Base-by-base conservation (phyloP, 352 stramenopile species). In the Globisporangium paddicum region DNA sequence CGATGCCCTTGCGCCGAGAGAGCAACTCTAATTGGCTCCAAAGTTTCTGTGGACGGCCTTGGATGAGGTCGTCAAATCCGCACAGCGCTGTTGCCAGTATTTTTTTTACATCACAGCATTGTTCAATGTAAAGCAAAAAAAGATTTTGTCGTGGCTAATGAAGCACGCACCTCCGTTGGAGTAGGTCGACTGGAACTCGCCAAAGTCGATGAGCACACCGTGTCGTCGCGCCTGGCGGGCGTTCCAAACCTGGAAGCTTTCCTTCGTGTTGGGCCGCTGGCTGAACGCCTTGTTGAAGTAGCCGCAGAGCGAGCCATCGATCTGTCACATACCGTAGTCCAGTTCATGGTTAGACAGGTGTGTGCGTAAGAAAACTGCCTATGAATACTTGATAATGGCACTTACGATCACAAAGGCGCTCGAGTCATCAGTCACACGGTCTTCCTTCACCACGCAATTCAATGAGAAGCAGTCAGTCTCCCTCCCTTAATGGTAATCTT, bases 231-330 rank as follows among this genome's bases (percentile, higher is more conserved):
- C 64, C 37, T 83, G 78, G 8, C 66, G 66, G 2, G 63, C 67
- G 21, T 89, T 87, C 77, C 77, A 87, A 23, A 35, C 59, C 2
- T 70, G 60, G 54, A 86, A 89, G 25, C 54, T 66, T 28, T 86
- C 72, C 5, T 50, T 30, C 18, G 14, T 26, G 46, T 72, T 74
- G 16, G 50, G 40, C 1, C 80, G 74, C 45, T 87, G 72, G 9
- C 61, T 69, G 60, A 89, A 90, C 2, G 58, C 37, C 48, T 87
- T 84, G 66, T 82, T 90, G 28, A 80, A 71, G 56, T 89, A 89
- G 6, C 80, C 80, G 44, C 80, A 90, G 9, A 90, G 58, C 18
- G 78, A 89, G 2, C 78, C 80, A 62, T 90, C 74, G 34, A 90
- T 60, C 80, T 90, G 19, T 32, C 25, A 37, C 25, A 25, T 26